Evolutionary conservation across 805 yeast genomes (phyloP).

Genomic region (Candida pseudoglaebosa): DNA sequence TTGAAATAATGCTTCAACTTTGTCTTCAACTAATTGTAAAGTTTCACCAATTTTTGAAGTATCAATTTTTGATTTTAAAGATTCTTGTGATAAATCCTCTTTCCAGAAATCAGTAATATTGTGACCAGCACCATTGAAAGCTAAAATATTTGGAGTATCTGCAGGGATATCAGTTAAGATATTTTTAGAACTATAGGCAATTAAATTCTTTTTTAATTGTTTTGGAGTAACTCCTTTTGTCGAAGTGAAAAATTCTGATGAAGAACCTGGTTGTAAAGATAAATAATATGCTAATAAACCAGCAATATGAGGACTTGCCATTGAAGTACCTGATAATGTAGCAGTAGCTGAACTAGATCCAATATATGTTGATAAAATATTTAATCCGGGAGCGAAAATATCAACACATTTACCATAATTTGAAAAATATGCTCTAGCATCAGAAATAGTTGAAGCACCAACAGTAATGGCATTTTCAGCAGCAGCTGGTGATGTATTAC

Average conservation of each 20-base stretch:
- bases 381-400: slow-evolving; percentile 94
- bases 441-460: slow-evolving; percentile 89
- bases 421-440: slow-evolving; percentile 90
- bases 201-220: slow-evolving; percentile 71
- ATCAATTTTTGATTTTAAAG: background rate
- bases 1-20: slow-evolving; percentile 2
- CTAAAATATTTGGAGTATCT: slow-evolving; percentile 73
- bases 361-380: slow-evolving; percentile 78
- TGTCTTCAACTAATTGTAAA: slow-evolving; percentile 3
- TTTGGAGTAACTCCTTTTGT: slow-evolving; percentile 59
- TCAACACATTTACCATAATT: slow-evolving; percentile 96
- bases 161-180: slow-evolving; percentile 59
- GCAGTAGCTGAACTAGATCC: slow-evolving; percentile 77
- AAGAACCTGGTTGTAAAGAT: slow-evolving; percentile 75
- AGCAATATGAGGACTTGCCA: slow-evolving; percentile 97
- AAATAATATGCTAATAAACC: slow-evolving; percentile 88
- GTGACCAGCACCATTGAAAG: slow-evolving; percentile 80
- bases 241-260: slow-evolving; percentile 57
- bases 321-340: slow-evolving; percentile 89
- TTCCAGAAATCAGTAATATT: slow-evolving; percentile 65
- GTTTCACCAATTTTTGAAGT: slow-evolving; percentile 2
- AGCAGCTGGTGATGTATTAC: slow-evolving; percentile 87
- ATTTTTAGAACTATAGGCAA: slow-evolving; percentile 62
- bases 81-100: too few relatives aligned
- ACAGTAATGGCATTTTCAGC: slow-evolving; percentile 84